These are phyloP conservation scores for Penicillium bovifimosum DNA, from an alignment of 495 filamentous ascomycete genomes.

Conservation along the genomic window DNA sequence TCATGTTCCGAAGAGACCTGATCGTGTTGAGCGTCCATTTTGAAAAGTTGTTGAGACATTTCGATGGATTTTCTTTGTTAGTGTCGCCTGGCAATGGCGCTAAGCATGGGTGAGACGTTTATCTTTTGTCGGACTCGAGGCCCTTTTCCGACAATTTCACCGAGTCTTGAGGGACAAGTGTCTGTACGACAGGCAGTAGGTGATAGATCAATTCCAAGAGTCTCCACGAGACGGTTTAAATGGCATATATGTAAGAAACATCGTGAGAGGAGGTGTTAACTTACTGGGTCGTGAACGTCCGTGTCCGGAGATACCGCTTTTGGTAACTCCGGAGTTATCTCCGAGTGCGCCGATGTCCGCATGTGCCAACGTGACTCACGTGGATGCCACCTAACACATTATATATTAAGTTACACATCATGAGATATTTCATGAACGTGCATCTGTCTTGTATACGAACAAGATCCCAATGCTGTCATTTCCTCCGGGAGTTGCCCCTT, in stretches of 20 bases:
- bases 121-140: not conserved
- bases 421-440: too few species aligned
- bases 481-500: too few species aligned
- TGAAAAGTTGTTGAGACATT: not conserved
- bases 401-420: too few species aligned
- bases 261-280: not conserved
- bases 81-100: conserved; percentile 1
- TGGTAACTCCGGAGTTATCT: conserved; percentile 4
- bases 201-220: not conserved
- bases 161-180: not conserved
- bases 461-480: too few species aligned
- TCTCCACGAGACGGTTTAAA: not conserved
- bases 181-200: not conserved
- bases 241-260: not conserved
- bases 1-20: not conserved
- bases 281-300: conserved; percentile 1
- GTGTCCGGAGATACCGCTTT: conserved; percentile 16
- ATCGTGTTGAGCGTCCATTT: conserved; percentile 9
- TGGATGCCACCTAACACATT: too few species aligned
- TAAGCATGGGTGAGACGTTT: not conserved
- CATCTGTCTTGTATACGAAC: too few species aligned
- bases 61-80: not conserved
- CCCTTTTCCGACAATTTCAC: not conserved
- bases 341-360: conserved; percentile 7
- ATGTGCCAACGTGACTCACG: too few species aligned